These are phyloP conservation scores for Pisolithus tinctorius DNA, from an alignment of 768 basidiomycete genomes.

Conservation along the genomic window DNA sequence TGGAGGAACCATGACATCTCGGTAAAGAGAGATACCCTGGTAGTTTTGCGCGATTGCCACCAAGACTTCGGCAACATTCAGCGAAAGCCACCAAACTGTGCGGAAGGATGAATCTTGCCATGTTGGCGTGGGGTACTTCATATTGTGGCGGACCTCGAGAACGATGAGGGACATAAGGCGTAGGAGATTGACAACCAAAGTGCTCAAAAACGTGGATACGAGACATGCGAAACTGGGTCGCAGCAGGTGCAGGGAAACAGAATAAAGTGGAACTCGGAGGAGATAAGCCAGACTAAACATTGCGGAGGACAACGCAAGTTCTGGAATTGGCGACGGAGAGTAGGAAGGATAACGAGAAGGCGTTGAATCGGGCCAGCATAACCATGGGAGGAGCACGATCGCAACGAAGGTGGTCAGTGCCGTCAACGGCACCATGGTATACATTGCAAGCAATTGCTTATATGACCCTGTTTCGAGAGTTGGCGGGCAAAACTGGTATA, in stretches of 20 bases:
- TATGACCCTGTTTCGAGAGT: slow-evolving; percentile 49
- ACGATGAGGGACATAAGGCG: slow-evolving; percentile 50
- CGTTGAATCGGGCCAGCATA: slow-evolving; percentile 39
- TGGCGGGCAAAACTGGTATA: slow-evolving; percentile 1
- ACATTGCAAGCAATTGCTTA: slow-evolving; percentile 43
- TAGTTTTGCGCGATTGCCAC: slow-evolving; percentile 68
- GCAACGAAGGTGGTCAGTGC: slow-evolving; percentile 42
- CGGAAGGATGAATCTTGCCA: slow-evolving; percentile 54
- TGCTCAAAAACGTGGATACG: slow-evolving; percentile 39
- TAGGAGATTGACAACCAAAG: slow-evolving; percentile 44
- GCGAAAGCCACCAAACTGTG: slow-evolving; percentile 70
- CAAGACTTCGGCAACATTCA: slow-evolving; percentile 61
- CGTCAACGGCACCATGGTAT: slow-evolving; percentile 54
- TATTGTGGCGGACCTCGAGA: slow-evolving; percentile 43
- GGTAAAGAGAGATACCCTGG: slow-evolving; percentile 57
- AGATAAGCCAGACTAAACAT: slow-evolving; percentile 37
- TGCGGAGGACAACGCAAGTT: slow-evolving; percentile 52
- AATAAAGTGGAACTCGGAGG: slow-evolving; percentile 27
- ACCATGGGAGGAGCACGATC: slow-evolving; percentile 42
- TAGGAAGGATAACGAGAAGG: slow-evolving; percentile 38
- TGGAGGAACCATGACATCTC: slow-evolving; percentile 54
- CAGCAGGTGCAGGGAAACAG: slow-evolving; percentile 28
- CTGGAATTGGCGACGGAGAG: slow-evolving; percentile 60
- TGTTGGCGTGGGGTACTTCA: slow-evolving; percentile 37
- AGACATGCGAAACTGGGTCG: slow-evolving; percentile 25